Conservation (phyloP, 441 rosid species). For the Adansonia grandidieri region DNA sequence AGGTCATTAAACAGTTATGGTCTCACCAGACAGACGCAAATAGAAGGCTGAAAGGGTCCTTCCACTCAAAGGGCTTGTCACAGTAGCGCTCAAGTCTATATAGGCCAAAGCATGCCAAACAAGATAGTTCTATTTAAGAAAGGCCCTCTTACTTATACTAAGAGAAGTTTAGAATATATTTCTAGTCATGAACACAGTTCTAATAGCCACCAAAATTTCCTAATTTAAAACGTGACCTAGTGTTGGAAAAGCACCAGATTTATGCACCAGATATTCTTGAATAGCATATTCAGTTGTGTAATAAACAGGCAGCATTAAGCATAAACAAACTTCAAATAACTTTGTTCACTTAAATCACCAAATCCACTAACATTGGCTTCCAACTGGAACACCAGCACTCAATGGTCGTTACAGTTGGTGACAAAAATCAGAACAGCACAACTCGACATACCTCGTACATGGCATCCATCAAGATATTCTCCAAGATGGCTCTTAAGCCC, state of each 20-base stretch:
- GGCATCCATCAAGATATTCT: constrained; percentile 90
- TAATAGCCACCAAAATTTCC: neutral
- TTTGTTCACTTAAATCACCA: neutral
- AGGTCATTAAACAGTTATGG: neutral
- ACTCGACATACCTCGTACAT: constrained; percentile 84
- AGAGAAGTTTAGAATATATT: neutral
- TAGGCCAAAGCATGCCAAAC: neutral
- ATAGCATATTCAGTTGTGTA: neutral
- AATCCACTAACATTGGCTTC: neutral
- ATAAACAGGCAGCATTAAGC: neutral
- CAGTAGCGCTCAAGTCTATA: neutral
- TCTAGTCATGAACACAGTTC: neutral
- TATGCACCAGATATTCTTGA: neutral
- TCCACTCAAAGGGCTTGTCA: neutral
- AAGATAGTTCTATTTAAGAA: neutral
- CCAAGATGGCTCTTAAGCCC: constrained; percentile 82
- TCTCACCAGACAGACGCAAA: neutral
- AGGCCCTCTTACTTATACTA: neutral
- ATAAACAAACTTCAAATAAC: neutral
- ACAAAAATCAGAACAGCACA: neutral
- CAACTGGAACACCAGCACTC: neutral
- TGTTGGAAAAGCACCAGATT: neutral
- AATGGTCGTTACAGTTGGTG: neutral
- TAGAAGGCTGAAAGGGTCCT: constrained; percentile 5
- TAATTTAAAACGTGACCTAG: neutral